Conservation (phyloP, 257 asterid species). For the Rehmannia glutinosa region DNA sequence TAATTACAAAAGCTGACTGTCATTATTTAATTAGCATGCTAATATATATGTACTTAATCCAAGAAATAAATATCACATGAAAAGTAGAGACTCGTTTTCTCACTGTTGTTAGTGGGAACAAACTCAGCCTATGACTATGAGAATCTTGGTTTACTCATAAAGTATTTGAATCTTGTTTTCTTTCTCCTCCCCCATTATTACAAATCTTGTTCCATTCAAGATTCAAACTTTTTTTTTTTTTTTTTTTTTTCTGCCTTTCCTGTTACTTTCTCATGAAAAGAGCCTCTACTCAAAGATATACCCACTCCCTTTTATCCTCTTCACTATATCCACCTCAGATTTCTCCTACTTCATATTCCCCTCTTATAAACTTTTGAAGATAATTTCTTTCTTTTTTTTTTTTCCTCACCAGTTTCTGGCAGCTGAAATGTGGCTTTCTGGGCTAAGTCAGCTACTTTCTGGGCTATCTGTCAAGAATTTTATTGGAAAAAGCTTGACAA, state of each 20-base stretch:
- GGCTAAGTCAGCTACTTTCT: conserved; percentile 28
- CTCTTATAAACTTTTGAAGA: conserved; percentile 4
- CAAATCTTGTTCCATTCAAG: conserved; percentile 33
- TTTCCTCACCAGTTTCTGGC: conserved; percentile 24
- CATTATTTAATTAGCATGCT: conserved; percentile 14
- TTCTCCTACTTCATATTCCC: conserved; percentile 14
- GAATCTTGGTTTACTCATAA: conserved; percentile 54
- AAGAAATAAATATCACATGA: conserved; percentile 25
- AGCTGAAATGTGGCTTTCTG: conserved; percentile 46
- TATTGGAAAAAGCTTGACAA: conserved; percentile 32
- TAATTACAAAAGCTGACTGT: conserved; percentile 10
- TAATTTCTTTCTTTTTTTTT: neutral
- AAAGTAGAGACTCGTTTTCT: conserved; percentile 28
- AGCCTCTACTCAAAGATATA: conserved; percentile 19
- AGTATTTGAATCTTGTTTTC: conserved; percentile 45
- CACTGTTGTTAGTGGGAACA: conserved; percentile 41
- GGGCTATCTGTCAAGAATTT: conserved; percentile 20
- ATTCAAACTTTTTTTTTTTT: conserved; percentile 26
- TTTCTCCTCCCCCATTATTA: conserved; percentile 29
- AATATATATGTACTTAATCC: conserved; percentile 18
- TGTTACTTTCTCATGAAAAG: conserved; percentile 27
- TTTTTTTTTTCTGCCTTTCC: conserved; percentile 5
- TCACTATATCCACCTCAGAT: conserved; percentile 35
- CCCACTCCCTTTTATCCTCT: conserved; percentile 9
- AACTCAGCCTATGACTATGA: conserved; percentile 29